phyloP scores from a whole-genome alignment of 1,139 yeast genomes.

The Candida sp. region DNA sequence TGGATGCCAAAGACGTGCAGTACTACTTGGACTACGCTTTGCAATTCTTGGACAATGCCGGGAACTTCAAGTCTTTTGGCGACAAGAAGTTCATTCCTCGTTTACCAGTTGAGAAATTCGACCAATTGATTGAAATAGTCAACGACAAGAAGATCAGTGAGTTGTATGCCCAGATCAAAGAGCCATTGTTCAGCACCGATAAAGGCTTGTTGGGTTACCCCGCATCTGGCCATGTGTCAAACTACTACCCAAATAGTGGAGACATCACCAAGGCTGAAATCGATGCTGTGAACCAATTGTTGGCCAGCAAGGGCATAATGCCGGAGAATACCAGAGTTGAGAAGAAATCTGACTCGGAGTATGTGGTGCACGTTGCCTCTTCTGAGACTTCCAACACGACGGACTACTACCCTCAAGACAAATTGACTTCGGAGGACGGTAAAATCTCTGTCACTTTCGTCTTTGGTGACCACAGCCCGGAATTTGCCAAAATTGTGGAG shows the following conservation, averaged over 20 bases:
- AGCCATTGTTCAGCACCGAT: slow-evolving; percentile 54
- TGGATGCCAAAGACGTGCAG: slow-evolving; percentile 38
- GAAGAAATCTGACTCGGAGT: slow-evolving; percentile 48
- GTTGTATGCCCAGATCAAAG: slow-evolving; percentile 49
- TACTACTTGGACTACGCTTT: slow-evolving; percentile 77
- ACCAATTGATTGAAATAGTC: slow-evolving; percentile 46
- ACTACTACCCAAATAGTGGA: slow-evolving; percentile 64
- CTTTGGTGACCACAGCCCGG: slow-evolving; percentile 79
- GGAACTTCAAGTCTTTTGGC: slow-evolving; percentile 90
- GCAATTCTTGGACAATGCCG: slow-evolving; percentile 80
- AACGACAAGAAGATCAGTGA: slow-evolving; percentile 35
- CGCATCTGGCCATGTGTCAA: slow-evolving; percentile 72
- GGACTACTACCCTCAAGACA: slow-evolving; percentile 38
- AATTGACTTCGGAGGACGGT: slow-evolving; percentile 27
- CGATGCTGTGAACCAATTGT: slow-evolving; percentile 64
- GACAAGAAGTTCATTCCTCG: slow-evolving; percentile 85
- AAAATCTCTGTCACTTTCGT: slow-evolving; percentile 47
- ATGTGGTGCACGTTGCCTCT: slow-evolving; percentile 66
- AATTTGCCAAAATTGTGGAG: slow-evolving; percentile 62
- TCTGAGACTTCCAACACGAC: slow-evolving; percentile 49
- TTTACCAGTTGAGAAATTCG: slow-evolving; percentile 51
- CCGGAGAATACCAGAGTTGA: slow-evolving; percentile 85
- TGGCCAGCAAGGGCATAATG: slow-evolving; percentile 65
- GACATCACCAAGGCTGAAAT: slow-evolving; percentile 63
- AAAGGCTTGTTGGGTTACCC: slow-evolving; percentile 76